These are phyloP conservation scores for Bombardia bombarda DNA, from an alignment of 495 filamentous ascomycete genomes.

Conservation along the genomic window DNA sequence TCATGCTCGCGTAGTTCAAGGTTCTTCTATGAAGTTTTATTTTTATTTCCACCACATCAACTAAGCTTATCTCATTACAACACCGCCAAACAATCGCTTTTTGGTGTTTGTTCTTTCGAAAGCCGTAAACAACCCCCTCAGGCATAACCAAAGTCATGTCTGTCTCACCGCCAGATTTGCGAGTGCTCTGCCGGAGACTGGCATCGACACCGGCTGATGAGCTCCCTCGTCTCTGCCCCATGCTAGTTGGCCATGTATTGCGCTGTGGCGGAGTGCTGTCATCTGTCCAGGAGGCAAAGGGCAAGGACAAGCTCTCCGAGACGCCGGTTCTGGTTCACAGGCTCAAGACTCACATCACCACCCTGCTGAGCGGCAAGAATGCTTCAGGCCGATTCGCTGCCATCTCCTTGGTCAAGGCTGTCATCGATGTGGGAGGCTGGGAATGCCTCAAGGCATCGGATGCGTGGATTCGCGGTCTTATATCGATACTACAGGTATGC, in stretches of 20 bases:
- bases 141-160: conserved; percentile 6
- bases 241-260: conserved; percentile 51
- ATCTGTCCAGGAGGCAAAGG: conserved; percentile 36
- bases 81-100: no score
- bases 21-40: background rate
- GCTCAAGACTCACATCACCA: conserved; percentile 66
- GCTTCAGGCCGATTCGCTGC: conserved; percentile 67
- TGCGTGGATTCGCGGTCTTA: conserved; percentile 63
- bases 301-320: conserved; percentile 51
- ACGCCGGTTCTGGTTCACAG: conserved; percentile 61
- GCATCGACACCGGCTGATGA: conserved; percentile 54
- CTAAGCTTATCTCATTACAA: no score
- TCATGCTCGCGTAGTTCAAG: background rate
- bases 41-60: background rate
- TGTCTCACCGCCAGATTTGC: conserved; percentile 39
- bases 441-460: conserved; percentile 62
- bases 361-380: conserved; percentile 64
- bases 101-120: background rate
- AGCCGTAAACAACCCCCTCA: background rate
- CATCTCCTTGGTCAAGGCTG: conserved; percentile 68
- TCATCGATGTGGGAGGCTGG: conserved; percentile 73
- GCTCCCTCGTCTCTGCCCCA: conserved; percentile 54
- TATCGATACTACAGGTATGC: conserved; percentile 61
- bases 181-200: conserved; percentile 59
- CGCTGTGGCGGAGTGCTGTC: conserved; percentile 54